Evolutionary conservation across 75 land plant genomes (phyloP).

Genomic region (Isoetes taiwanensis): DNA sequence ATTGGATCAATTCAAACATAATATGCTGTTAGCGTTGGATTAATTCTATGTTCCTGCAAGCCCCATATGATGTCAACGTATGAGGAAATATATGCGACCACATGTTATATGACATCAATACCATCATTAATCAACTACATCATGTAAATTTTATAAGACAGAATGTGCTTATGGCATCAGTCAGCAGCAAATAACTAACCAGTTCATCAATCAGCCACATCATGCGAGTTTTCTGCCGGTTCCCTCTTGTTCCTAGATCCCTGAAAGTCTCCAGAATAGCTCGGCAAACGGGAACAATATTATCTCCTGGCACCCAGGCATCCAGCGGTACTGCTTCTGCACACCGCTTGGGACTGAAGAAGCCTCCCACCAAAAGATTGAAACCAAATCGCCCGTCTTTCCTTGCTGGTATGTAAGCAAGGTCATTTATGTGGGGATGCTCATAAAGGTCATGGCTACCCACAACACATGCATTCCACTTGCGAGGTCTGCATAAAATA

Average conservation of each 20-base stretch:
- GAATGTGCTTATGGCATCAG: too few species aligned
- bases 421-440: constrained; percentile 98
- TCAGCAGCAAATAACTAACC: constrained; percentile 28
- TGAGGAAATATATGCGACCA: too few species aligned
- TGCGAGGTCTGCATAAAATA: constrained; percentile 59
- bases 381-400: constrained; percentile 76
- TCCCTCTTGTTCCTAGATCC: constrained; percentile 77
- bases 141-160: too few species aligned
- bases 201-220: constrained; percentile 99
- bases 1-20: too few species aligned
- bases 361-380: constrained; percentile 91
- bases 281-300: constrained; percentile 45
- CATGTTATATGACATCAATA: too few species aligned
- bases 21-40: too few species aligned
- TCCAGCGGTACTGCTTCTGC: constrained; percentile 87
- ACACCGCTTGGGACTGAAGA: constrained; percentile 89
- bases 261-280: constrained; percentile 80
- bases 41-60: too few species aligned
- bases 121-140: too few species aligned
- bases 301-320: constrained; percentile 86
- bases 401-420: constrained; percentile 91
- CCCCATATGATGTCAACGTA: too few species aligned
- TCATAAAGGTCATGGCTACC: constrained; percentile 90
- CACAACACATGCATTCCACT: constrained; percentile 95
- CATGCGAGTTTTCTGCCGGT: constrained; percentile 91